These are phyloP conservation scores for Pestalotiopsis sp. DNA, from an alignment of 2,329 filamentous ascomycete genomes.

Conservation along the genomic window DNA sequence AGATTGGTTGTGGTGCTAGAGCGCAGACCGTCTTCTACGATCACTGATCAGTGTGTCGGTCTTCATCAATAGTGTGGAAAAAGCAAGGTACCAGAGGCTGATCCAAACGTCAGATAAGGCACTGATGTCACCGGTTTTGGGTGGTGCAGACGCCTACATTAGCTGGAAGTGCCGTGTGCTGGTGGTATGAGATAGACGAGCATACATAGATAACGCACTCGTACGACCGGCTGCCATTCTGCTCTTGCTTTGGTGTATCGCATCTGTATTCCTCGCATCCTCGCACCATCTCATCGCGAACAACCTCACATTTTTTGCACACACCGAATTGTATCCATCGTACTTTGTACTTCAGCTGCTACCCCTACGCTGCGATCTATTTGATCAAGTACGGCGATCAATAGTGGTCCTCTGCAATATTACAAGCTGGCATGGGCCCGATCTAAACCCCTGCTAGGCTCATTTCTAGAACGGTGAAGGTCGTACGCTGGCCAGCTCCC, in stretches of 20 bases:
- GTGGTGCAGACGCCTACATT: neutral
- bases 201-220: neutral
- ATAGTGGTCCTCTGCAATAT: slow-evolving; percentile 1
- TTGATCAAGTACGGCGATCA: neutral
- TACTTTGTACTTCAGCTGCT: neutral
- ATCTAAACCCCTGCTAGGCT: neutral
- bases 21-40: neutral
- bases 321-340: neutral
- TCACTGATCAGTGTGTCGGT: neutral
- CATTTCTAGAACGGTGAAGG: slow-evolving; percentile 1
- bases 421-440: neutral
- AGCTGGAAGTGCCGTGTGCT: neutral
- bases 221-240: neutral
- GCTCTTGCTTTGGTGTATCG: neutral
- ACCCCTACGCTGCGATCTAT: slow-evolving; percentile 1
- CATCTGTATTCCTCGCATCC: neutral
- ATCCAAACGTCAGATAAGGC: neutral
- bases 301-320: neutral
- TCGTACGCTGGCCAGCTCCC: neutral
- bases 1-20: neutral
- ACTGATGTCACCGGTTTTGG: neutral
- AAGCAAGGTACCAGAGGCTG: neutral
- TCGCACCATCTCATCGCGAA: neutral
- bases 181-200: neutral
- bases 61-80: slow-evolving; percentile 6